Percentiles rank a stretch among this genome's conserved stretches.
These are phyloP conservation scores for Thielaviopsis euricoi DNA, from an alignment of 2,329 filamentous ascomycete genomes.

Conservation along the genomic window DNA sequence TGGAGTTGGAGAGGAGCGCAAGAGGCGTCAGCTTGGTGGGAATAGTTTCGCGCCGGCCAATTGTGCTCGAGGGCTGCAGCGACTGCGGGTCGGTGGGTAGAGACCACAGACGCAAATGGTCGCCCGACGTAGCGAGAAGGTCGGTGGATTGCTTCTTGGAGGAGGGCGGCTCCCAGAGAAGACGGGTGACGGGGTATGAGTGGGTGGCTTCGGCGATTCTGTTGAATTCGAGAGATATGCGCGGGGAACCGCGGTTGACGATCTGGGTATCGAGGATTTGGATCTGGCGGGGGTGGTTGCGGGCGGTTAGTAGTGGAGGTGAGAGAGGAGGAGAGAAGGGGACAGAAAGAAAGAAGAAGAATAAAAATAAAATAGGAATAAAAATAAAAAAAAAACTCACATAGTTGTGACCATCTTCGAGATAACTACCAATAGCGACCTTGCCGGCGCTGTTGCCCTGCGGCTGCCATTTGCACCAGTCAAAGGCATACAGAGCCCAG, in stretches of 20 bases:
- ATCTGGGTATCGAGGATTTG: constrained; percentile 91
- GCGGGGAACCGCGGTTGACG: constrained; percentile 50
- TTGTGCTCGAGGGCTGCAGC: constrained; percentile 45
- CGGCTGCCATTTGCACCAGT: constrained; percentile 98
- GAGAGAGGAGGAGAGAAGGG: constrained; percentile 9
- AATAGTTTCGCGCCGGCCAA: constrained; percentile 43
- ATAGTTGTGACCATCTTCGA: constrained; percentile 97
- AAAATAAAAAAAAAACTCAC: constrained; percentile 33
- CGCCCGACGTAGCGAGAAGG: constrained; percentile 82
- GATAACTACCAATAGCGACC: constrained; percentile 84
- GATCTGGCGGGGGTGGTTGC: constrained; percentile 40
- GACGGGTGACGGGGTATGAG: constrained; percentile 88
- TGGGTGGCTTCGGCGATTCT: constrained; percentile 94
- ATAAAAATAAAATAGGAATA: no score
- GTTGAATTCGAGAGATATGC: constrained; percentile 72
- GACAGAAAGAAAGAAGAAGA: background rate
- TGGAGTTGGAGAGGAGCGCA: constrained; percentile 88
- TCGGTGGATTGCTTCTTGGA: constrained; percentile 92
- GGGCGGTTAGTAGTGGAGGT: constrained; percentile 6
- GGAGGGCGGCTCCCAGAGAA: constrained; percentile 90
- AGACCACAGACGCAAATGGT: constrained; percentile 88
- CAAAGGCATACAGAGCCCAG: constrained; percentile 91
- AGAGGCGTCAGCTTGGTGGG: constrained; percentile 75
- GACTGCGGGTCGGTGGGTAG: constrained; percentile 50
- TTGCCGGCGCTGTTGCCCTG: constrained; percentile 71